phyloP scores from a whole-genome alignment of 441 rosid species.

The Erysimum pusillum region DNA sequence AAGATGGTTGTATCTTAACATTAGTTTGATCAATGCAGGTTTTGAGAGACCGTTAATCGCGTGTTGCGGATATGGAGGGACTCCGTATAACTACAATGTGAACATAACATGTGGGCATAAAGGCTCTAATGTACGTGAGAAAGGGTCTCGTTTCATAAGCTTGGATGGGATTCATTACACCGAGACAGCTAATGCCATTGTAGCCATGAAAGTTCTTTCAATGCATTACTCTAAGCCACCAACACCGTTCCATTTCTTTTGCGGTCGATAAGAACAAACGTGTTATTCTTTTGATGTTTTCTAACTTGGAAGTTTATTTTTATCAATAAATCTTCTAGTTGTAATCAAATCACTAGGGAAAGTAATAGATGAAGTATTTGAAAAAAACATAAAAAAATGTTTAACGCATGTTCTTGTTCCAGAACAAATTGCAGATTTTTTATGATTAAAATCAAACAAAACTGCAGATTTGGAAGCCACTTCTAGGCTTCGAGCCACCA shows the following conservation, averaged over 20 bases:
- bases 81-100: constrained; percentile 72
- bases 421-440: too few relatives aligned
- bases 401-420: too few relatives aligned
- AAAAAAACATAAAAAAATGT: too few relatives aligned
- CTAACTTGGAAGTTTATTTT: neutral
- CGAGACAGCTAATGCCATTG: constrained; percentile 53
- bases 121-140: constrained; percentile 59
- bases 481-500: too few relatives aligned
- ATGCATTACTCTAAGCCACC: constrained; percentile 18
- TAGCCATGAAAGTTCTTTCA: constrained; percentile 27
- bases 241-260: constrained; percentile 14
- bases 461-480: too few relatives aligned
- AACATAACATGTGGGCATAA: constrained; percentile 66
- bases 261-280: neutral
- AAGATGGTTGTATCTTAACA: neutral
- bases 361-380: too few relatives aligned
- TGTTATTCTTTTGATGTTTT: neutral
- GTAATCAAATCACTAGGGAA: too few relatives aligned
- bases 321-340: too few relatives aligned
- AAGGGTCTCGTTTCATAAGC: constrained; percentile 56
- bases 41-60: constrained; percentile 74
- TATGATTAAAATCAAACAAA: too few relatives aligned
- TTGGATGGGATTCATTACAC: constrained; percentile 89
- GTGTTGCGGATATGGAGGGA: constrained; percentile 81
- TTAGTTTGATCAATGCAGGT: constrained; percentile 53